Base-by-base conservation (phyloP, 2,329 filamentous ascomycete species). In the Sporothrix euskadiensis region DNA sequence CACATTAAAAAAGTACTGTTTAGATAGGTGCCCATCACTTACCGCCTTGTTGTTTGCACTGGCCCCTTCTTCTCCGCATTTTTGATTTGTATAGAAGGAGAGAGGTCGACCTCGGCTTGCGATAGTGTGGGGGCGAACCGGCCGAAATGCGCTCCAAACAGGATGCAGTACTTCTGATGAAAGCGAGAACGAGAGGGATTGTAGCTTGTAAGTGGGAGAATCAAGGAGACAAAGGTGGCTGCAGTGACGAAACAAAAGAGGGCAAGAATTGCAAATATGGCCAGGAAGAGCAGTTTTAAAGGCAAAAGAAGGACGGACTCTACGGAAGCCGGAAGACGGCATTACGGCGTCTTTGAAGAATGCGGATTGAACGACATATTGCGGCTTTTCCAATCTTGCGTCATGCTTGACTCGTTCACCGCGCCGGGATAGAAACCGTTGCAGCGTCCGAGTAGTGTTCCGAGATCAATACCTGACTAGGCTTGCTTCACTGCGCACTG, bases 51-150 rank as follows among this genome's bases (percentile, higher is more conserved):
- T 12, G 14, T 12, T 54, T 54, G 52, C 8, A 26, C 8, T 26
- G n/a, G 8, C n/a, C n/a, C 49, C 14, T 49, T 19, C 56, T 56
- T 56, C 52, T 56, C 52, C 52, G 52, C 52, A 56, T 26, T 56
- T 16, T 26, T 26, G 3, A 30, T 9, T 5, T 22, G 52, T 14
- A 30, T 14, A 35, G 7, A 49, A n/a, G 3, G 12, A 30, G 3
- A 49, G 35, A 61, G 35, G 63, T 68, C 22, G 41, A 68, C 39
- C 63, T 68, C 39, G 41, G 63, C 41, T 30, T 68, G n/a, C 52
- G 52, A 56, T 56, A 30, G 41, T 30, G 65, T 69, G 65, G 19
- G 39, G n/a, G 39, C 44, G 4, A 49, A 49, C 12, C 14, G 26
- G 44, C 22, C 41, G 6, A 68, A 44, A 39, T 39, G 59, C 19